Evolutionary conservation across 2,329 filamentous ascomycete genomes (phyloP).

Genomic region (Microascus cirrosus): DNA sequence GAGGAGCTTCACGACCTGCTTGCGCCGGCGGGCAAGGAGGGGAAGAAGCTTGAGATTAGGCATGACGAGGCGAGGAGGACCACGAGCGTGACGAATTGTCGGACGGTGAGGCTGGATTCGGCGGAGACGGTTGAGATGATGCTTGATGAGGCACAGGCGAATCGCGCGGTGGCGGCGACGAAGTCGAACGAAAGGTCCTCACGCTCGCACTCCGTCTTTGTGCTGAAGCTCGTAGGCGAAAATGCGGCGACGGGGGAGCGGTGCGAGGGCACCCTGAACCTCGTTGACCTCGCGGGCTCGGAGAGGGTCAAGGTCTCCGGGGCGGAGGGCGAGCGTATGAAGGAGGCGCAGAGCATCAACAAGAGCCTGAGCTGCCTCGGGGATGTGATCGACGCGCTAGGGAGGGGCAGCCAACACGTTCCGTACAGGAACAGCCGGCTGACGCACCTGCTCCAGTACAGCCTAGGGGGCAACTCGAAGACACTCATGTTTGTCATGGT

Average conservation of each 20-base stretch:
- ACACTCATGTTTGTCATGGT: conserved; percentile 99
- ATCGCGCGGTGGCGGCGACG: conserved; percentile 89
- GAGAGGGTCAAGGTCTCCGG: conserved; percentile 82
- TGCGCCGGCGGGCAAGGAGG: conserved; percentile 34
- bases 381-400: conserved; percentile 90
- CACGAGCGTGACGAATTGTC: conserved; percentile 72
- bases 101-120: conserved; percentile 65
- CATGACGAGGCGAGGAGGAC: conserved; percentile 76
- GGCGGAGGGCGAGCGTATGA: conserved; percentile 75
- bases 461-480: conserved; percentile 87
- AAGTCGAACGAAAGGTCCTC: conserved; percentile 94
- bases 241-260: conserved; percentile 71
- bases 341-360: conserved; percentile 97
- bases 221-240: conserved; percentile 63
- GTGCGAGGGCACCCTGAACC: conserved; percentile 86
- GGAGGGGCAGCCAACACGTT: conserved; percentile 70
- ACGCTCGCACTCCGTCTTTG: conserved; percentile 92
- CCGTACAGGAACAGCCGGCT: conserved; percentile 96
- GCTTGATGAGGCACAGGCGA: conserved; percentile 68
- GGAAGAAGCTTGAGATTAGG: conserved; percentile 77
- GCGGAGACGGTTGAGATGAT: conserved; percentile 71
- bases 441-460: conserved; percentile 91
- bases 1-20: conserved; percentile 91
- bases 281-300: conserved; percentile 90
- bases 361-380: conserved; percentile 84